Evolutionary conservation across 192 early-diverging fungal species (phyloP).

Genomic region (Coemansia sp.): DNA sequence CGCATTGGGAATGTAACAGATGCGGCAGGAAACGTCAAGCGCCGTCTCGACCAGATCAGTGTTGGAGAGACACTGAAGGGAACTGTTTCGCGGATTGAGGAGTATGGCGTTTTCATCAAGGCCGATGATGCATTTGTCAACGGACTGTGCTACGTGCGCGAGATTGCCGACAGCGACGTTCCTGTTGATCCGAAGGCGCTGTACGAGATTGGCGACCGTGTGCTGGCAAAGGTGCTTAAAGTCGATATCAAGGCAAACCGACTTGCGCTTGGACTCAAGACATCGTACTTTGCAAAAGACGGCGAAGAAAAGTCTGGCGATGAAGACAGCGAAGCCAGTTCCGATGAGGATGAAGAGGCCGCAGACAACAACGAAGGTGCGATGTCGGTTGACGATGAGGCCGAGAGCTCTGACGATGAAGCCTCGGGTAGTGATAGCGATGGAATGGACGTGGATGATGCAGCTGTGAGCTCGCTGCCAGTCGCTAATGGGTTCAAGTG

Average conservation of each 20-base stretch:
- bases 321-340: constrained; percentile 30
- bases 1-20: constrained; percentile 34
- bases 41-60: constrained; percentile 62
- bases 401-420: constrained; percentile 17
- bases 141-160: constrained; percentile 83
- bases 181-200: constrained; percentile 65
- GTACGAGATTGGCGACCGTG: constrained; percentile 81
- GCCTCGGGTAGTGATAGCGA: background rate
- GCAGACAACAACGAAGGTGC: background rate
- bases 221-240: constrained; percentile 77
- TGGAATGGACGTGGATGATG: constrained; percentile 21
- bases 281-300: constrained; percentile 74
- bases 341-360: constrained; percentile 5
- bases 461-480: constrained; percentile 20
- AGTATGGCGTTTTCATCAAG: constrained; percentile 82
- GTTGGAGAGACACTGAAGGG: constrained; percentile 80
- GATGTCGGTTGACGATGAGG: constrained; percentile 16
- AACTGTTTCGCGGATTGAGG: constrained; percentile 69
- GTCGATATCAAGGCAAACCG: constrained; percentile 69
- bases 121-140: constrained; percentile 72
- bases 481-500: constrained; percentile 56
- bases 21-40: constrained; percentile 27
- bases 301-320: constrained; percentile 50
- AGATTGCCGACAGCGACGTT: constrained; percentile 81
- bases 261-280: constrained; percentile 79